These are phyloP conservation scores for Loxodes magnus DNA, from an alignment of 73 alveolate species.

Conservation along the genomic window DNA sequence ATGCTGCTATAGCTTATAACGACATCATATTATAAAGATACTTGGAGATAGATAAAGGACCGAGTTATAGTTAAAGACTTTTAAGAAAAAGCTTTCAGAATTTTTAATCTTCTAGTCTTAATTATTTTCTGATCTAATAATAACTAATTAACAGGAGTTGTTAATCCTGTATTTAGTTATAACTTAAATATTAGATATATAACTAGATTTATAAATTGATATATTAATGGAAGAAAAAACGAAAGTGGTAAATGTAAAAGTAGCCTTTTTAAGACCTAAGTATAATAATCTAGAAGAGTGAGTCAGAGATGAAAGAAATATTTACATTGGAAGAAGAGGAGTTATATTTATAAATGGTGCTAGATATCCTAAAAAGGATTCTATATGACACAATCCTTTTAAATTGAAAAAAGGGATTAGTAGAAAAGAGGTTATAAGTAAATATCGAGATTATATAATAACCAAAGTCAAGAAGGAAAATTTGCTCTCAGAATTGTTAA, in stretches of 20 bases:
- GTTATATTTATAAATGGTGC: not conserved
- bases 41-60: too few species aligned
- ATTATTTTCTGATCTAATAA: too few species aligned
- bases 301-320: not conserved
- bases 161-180: too few species aligned
- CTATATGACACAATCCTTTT: not conserved
- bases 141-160: too few species aligned
- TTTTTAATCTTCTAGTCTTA: too few species aligned
- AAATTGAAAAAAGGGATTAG: not conserved
- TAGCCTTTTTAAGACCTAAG: not conserved
- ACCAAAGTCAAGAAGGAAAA: not conserved
- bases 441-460: not conserved
- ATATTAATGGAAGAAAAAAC: too few species aligned
- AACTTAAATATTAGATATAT: too few species aligned
- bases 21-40: too few species aligned
- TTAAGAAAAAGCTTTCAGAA: too few species aligned
- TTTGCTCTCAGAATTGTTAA: not conserved
- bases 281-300: not conserved
- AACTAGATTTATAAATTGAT: too few species aligned
- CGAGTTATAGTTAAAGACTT: too few species aligned
- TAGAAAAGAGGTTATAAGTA: not conserved
- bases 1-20: too few species aligned
- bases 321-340: not conserved
- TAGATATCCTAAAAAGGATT: not conserved
- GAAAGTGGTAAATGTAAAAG: not conserved